Evolutionary conservation across 73 alveolate genomes (phyloP), one percentile per base, ranked within the genome.

Genomic region (Paraurostyla sp.): DNA sequence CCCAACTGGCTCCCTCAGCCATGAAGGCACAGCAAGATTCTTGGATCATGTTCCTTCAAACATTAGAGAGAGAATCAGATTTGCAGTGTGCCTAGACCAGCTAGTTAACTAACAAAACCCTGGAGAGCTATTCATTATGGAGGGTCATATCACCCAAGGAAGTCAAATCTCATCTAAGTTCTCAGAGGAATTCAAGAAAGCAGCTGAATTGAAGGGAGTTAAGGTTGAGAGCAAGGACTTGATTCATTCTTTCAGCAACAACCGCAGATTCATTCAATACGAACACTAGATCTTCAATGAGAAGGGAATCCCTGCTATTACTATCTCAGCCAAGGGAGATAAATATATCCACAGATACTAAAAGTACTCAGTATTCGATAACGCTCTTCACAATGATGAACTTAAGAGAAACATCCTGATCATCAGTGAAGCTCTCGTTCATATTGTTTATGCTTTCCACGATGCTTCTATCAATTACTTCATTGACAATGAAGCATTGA

Each of bases 11-110:
- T 73, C 89, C 20, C 43, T 87, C 52, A 87, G 76, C 56, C 68
- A 87, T 52, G 93, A 87, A 80, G 89, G 73, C 4, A 73, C 93
- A 9, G 51, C 46, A 18, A 25, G 30, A 23, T 87, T 87, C 84
- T 16, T 87, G 18, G 93, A 87, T 27, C 69, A 65, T 23, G 58
- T 87, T 30, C 73, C 71, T 4, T 42, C 69, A 0, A 87, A 63
- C 85, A 75, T 87, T n/a, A 73, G 76, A 29, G 93, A 87, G 33
- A 87, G 93, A 71, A 87, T 87, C 16, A 87, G 49, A 76, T 41
- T 87, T 30, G 76, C 73, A 20, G 43, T 87, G 6, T 87, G 89
- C 57, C 84, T 87, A 18, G 93, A 87, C 62, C 23, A 75, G 13
- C 85, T 87, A 9, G 49, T 54, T 32, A 54, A 78, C 32, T 1